Evolutionary conservation across 2,329 filamentous ascomycete species (phyloP).

Genomic region (Aspergillus puulaauensis): DNA sequence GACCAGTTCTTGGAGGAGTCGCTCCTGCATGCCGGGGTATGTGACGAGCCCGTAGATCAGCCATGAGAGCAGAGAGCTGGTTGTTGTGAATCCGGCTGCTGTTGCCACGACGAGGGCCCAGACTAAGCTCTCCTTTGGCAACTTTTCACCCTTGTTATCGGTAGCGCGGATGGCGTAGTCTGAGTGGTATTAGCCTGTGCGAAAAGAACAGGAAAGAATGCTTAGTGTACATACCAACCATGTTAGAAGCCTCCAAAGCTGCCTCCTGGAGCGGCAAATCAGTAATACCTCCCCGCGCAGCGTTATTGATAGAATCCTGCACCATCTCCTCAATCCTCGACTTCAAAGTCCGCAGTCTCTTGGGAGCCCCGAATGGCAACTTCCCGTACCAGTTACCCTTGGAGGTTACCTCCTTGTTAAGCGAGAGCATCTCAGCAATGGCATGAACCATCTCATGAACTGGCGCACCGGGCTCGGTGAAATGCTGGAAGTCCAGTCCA

Average conservation of each 20-base stretch:
- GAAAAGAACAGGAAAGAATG: neutral
- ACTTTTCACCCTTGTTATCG: slow-evolving; percentile 55
- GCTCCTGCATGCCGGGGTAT: slow-evolving; percentile 58
- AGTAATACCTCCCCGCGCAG: slow-evolving; percentile 21
- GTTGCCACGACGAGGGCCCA: slow-evolving; percentile 51
- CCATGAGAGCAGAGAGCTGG: slow-evolving; percentile 59
- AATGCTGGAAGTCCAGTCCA: slow-evolving; percentile 48
- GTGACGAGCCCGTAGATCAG: slow-evolving; percentile 54
- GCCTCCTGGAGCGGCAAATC: slow-evolving; percentile 44
- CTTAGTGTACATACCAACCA: slow-evolving; percentile 35
- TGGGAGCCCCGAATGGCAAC: slow-evolving; percentile 59
- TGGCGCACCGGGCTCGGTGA: slow-evolving; percentile 44
- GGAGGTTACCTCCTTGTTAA: slow-evolving; percentile 61
- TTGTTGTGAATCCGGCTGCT: slow-evolving; percentile 62
- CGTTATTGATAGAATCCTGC: slow-evolving; percentile 21
- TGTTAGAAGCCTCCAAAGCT: slow-evolving; percentile 40
- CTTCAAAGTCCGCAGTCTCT: slow-evolving; percentile 34
- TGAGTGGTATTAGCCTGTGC: neutral
- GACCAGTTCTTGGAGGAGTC: slow-evolving; percentile 58
- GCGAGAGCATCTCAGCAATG: slow-evolving; percentile 52
- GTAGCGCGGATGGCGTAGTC: slow-evolving; percentile 57
- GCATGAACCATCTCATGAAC: slow-evolving; percentile 52
- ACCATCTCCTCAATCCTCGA: slow-evolving; percentile 22
- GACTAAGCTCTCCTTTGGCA: slow-evolving; percentile 48
- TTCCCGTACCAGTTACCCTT: slow-evolving; percentile 57